These are phyloP conservation scores for Boletus rufocinnamomeus DNA, from an alignment of 768 basidiomycete genomes.

Conservation along the genomic window DNA sequence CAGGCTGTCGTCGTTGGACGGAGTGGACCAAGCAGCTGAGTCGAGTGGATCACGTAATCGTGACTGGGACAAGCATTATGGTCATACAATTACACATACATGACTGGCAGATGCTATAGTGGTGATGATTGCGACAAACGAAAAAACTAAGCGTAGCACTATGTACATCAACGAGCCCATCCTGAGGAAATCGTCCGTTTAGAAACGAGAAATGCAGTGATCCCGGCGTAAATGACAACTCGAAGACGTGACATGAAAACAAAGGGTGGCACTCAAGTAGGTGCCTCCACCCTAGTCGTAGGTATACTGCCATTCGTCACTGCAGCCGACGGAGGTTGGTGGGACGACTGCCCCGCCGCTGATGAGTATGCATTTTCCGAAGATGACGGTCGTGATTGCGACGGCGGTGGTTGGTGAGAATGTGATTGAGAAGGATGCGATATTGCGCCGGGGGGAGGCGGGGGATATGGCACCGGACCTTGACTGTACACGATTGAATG, in stretches of 20 bases:
- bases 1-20: conserved; percentile 1
- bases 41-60: conserved; percentile 30
- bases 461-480: conserved; percentile 48
- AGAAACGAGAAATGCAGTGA: conserved; percentile 27
- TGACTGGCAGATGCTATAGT: conserved; percentile 20
- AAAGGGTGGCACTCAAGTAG: conserved; percentile 31
- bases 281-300: conserved; percentile 45
- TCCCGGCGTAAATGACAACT: conserved; percentile 24
- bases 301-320: conserved; percentile 44
- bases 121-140: conserved; percentile 14
- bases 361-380: conserved; percentile 60
- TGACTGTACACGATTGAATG: conserved; percentile 55
- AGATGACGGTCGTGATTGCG: conserved; percentile 57
- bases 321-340: conserved; percentile 30
- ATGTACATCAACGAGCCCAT: conserved; percentile 34
- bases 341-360: conserved; percentile 36
- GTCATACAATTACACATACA: conserved; percentile 18
- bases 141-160: conserved; percentile 21
- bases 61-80: background rate
- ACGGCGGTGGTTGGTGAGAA: conserved; percentile 34
- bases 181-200: conserved; percentile 26
- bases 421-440: conserved; percentile 42
- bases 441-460: conserved; percentile 47
- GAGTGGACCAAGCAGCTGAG: background rate
- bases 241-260: conserved; percentile 10